Percentiles rank a stretch among this genome's conserved stretches.
phyloP scores from a whole-genome alignment of 1,284 basidiomycete species.

The Heterobasidion occidentale region DNA sequence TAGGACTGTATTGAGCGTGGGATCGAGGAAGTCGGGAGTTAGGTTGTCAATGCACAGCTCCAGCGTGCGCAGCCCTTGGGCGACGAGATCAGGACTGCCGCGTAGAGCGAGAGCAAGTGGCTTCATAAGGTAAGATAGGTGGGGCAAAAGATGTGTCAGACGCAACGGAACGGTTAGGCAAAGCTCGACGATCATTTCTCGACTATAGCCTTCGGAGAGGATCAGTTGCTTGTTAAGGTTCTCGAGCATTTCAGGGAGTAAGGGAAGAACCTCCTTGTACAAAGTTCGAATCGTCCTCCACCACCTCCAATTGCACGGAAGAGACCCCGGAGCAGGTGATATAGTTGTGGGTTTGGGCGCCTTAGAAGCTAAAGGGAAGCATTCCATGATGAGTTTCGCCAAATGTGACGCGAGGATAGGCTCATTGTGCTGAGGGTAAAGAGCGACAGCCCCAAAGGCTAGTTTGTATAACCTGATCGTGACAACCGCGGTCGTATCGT shows the following conservation, averaged over 20 bases:
- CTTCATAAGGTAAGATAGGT: slow-evolving; percentile 95
- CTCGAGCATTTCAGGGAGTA: slow-evolving; percentile 96
- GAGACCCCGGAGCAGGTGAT: slow-evolving; percentile 87
- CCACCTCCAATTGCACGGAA: slow-evolving; percentile 96
- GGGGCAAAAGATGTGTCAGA: slow-evolving; percentile 92
- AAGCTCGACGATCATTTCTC: slow-evolving; percentile 94
- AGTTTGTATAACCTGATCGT: slow-evolving; percentile 94
- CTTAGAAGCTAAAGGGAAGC: slow-evolving; percentile 90
- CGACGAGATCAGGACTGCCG: slow-evolving; percentile 84
- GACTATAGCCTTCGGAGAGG: slow-evolving; percentile 66
- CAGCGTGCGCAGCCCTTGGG: slow-evolving; percentile 93
- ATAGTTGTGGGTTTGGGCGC: slow-evolving; percentile 87
- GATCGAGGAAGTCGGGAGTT: slow-evolving; percentile 97
- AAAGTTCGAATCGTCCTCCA: slow-evolving; percentile 92
- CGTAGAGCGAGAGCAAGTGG: slow-evolving; percentile 90
- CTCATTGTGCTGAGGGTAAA: slow-evolving; percentile 80
- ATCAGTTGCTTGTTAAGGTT: slow-evolving; percentile 88
- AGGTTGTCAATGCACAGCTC: slow-evolving; percentile 99
- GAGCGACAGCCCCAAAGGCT: slow-evolving; percentile 86
- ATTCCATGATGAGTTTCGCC: slow-evolving; percentile 94
- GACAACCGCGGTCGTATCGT: slow-evolving; percentile 74
- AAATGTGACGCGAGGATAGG: slow-evolving; percentile 89
- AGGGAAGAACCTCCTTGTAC: slow-evolving; percentile 95
- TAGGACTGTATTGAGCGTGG: slow-evolving; percentile 89
- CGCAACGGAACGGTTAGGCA: slow-evolving; percentile 96